phyloP scores from a whole-genome alignment of 139 green algal species.

The Trebouxia sp. region DNA sequence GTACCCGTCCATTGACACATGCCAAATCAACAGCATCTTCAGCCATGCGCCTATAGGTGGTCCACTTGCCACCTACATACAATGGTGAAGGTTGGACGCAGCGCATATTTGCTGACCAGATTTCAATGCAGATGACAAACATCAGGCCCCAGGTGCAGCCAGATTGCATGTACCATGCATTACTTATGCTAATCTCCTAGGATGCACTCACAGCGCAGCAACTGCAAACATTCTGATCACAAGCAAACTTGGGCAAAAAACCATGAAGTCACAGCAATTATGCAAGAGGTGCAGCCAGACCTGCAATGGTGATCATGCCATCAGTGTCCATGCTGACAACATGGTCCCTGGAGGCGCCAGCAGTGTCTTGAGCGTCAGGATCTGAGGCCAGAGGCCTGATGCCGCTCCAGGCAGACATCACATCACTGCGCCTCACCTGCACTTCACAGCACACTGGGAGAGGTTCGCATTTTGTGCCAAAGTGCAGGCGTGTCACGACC shows the following conservation, averaged over 20 bases:
- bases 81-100: not conserved
- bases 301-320: slow-evolving; percentile 90
- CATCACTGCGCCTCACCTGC: slow-evolving; percentile 80
- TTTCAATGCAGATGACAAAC: no score
- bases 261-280: not conserved
- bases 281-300: slow-evolving; percentile 23
- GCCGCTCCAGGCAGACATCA: slow-evolving; percentile 91
- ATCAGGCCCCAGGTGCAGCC: no score
- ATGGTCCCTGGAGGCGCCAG: slow-evolving; percentile 54
- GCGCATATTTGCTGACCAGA: not conserved
- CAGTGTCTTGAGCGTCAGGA: slow-evolving; percentile 63
- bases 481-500: no score
- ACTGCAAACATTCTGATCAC: no score
- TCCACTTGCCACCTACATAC: slow-evolving; percentile 91
- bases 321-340: slow-evolving; percentile 79
- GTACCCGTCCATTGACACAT: slow-evolving; percentile 44
- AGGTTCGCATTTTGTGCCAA: no score
- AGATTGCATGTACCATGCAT: no score
- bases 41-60: slow-evolving; percentile 95
- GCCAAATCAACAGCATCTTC: slow-evolving; percentile 75
- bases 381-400: slow-evolving; percentile 90
- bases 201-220: no score
- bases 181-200: no score
- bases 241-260: no score
- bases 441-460: no score